phyloP scores from a whole-genome alignment of 2,329 filamentous ascomycete species.

The Phialophora verrucosa region DNA sequence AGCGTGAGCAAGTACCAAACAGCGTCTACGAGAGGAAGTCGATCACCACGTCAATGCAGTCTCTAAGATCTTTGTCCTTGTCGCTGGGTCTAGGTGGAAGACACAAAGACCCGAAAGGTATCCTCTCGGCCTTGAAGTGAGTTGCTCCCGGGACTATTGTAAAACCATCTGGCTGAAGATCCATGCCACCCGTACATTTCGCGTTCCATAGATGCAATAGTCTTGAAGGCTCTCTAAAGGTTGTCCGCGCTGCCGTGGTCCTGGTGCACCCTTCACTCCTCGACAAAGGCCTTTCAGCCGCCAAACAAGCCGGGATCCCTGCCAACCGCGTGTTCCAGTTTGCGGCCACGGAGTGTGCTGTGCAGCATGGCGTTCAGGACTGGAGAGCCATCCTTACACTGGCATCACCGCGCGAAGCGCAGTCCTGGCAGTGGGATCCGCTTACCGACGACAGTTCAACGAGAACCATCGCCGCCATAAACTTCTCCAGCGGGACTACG shows the following conservation, averaged over 20 bases:
- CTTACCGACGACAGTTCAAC: slow-evolving; percentile 54
- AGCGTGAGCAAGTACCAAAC: too few relatives aligned
- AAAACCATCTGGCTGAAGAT: too few relatives aligned
- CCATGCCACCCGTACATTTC: too few relatives aligned
- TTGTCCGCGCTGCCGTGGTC: slow-evolving; percentile 56
- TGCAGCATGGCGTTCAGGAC: slow-evolving; percentile 24
- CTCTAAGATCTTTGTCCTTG: too few relatives aligned
- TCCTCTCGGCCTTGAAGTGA: too few relatives aligned
- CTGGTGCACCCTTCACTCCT: slow-evolving; percentile 57
- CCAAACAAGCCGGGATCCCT: slow-evolving; percentile 57
- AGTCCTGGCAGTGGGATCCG: slow-evolving; percentile 10
- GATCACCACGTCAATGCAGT: too few relatives aligned
- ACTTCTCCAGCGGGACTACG: slow-evolving; percentile 54
- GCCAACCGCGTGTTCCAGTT: slow-evolving; percentile 61
- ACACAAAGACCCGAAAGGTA: too few relatives aligned
- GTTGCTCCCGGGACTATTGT: too few relatives aligned
- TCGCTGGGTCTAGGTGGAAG: too few relatives aligned
- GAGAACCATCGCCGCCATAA: slow-evolving; percentile 47
- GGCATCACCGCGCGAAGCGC: not conserved
- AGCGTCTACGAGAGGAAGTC: too few relatives aligned
- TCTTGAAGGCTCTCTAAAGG: too few relatives aligned
- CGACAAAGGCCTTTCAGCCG: slow-evolving; percentile 41
- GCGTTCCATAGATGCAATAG: too few relatives aligned
- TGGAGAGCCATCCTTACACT: slow-evolving; percentile 8
- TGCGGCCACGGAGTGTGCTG: slow-evolving; percentile 48